Evolutionary conservation across 2,329 filamentous ascomycete genomes (phyloP), one percentile per base, ranked within the genome.

Genomic region (Colletotrichum coccodes): DNA sequence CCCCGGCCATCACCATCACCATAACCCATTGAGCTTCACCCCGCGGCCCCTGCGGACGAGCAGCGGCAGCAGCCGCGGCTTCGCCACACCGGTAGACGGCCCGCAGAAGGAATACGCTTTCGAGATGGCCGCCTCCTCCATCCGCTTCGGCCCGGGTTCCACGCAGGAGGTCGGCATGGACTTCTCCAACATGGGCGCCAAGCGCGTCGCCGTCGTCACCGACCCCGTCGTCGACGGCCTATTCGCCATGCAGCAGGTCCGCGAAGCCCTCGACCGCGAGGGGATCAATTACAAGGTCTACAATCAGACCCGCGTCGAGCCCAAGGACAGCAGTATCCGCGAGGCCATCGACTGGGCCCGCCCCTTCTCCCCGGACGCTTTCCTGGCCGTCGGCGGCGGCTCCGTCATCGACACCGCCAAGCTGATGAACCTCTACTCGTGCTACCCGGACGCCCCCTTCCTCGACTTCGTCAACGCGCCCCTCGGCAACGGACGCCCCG

Each of bases 111-210:
- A 99, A 79, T 99, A 99, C 82, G 96, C 96, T 16, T 99, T 99
- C 78, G 96, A 99, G 80, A 97, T 99, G 95, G 96, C 96, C 0
- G 94, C 96, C 1, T 97, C 94, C 1, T 94, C 92, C 32, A 98
- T 99, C 76, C 90, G 96, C 14, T 99, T 98, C 75, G 96, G 96
- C 0, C 94, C 94, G 0, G 96, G 96, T 6, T 93, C 92, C 64
- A 99, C 96, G 28, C 94, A 94, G 80, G 96, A 99, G 81, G 94
- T 99, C 23, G 96, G 96, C 72, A 98, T 98, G 96, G 96, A 99
- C 81, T 91, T 98, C 73, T 92, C 90, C 81, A 98, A 99, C 78
- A 87, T 99, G 85, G 92, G 93, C 16, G 91, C 92, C 7, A 92
- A 94, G 83, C 91, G 90, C 50, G 95, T 99, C 66, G 93, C 94